phyloP scores from a whole-genome alignment of 2,329 filamentous ascomycete species.

The Aspergillus brunneoviolaceus region DNA sequence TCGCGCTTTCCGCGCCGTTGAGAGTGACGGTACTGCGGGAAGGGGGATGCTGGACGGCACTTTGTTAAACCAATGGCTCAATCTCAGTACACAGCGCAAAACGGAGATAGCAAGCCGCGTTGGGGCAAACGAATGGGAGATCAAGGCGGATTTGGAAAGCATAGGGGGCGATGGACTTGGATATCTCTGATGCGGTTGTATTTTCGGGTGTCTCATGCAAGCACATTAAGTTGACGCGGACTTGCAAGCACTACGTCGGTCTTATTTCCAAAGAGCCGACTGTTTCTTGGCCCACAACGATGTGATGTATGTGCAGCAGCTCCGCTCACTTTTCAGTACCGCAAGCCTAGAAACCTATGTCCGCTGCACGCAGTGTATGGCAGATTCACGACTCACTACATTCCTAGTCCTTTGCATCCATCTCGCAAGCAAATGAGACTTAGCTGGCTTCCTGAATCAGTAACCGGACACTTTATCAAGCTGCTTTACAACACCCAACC shows the following conservation, averaged over 20 bases:
- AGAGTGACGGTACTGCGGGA: constrained; percentile 51
- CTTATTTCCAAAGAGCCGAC: neutral
- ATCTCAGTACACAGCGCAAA: constrained; percentile 69
- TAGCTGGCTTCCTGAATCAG: neutral
- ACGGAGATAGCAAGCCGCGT: constrained; percentile 73
- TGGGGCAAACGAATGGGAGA: constrained; percentile 65
- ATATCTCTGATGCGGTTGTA: constrained; percentile 32
- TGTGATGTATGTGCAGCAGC: too few species aligned
- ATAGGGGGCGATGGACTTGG: constrained; percentile 64
- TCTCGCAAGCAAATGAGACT: neutral
- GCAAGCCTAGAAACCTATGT: too few species aligned
- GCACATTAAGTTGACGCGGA: neutral
- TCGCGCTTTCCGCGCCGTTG: constrained; percentile 67
- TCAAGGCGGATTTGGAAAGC: constrained; percentile 68
- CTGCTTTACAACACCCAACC: neutral
- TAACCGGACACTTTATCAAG: neutral
- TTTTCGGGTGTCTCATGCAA: neutral
- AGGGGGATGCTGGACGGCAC: constrained; percentile 75
- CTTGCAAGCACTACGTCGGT: neutral
- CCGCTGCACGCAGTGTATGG: neutral
- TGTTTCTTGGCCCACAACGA: neutral
- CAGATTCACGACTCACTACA: neutral
- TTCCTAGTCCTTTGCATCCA: neutral
- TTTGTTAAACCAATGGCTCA: constrained; percentile 72
- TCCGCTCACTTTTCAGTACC: too few species aligned